phyloP scores from a whole-genome alignment of 2,329 filamentous ascomycete species.

The Hawksworthiomyces lignivorus region DNA sequence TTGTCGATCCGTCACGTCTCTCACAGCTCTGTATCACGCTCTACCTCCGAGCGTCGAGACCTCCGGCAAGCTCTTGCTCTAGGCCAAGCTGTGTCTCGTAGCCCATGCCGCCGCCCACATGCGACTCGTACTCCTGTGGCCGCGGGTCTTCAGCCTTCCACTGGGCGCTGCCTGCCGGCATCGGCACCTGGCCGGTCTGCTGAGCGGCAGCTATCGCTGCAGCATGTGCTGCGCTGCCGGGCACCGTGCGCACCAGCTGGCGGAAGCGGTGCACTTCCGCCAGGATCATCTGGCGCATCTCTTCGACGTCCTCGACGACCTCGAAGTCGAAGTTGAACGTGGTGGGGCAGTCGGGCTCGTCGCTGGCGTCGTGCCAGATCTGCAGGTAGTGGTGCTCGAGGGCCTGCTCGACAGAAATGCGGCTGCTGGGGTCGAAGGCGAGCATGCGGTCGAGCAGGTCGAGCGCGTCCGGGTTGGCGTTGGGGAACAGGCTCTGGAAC shows the following conservation, averaged over 20 bases:
- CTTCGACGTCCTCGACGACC: conserved; percentile 85
- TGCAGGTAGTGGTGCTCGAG: conserved; percentile 93
- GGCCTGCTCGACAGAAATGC: conserved; percentile 89
- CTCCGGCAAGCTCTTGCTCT: conserved; percentile 52
- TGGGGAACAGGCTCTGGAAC: conserved; percentile 82
- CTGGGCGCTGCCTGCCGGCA: conserved; percentile 41
- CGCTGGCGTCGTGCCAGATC: conserved; percentile 97
- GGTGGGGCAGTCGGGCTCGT: conserved; percentile 87
- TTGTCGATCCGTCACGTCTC: too few species aligned
- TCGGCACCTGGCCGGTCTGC: conserved; percentile 40
- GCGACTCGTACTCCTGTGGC: conserved; percentile 49
- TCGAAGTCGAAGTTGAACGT: conserved; percentile 99
- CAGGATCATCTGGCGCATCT: conserved; percentile 96
- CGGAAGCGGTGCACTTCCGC: conserved; percentile 91
- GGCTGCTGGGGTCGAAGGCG: conserved; percentile 87
- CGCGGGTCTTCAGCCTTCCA: conserved; percentile 55
- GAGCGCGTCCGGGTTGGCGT: conserved; percentile 91
- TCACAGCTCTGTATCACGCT: too few species aligned
- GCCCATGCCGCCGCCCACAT: too few species aligned
- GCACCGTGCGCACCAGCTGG: conserved; percentile 46
- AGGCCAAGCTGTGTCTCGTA: too few species aligned
- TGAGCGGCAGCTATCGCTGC: conserved; percentile 20
- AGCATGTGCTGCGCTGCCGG: conserved; percentile 27
- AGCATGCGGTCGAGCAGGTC: conserved; percentile 96
- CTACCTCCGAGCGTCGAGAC: conserved; percentile 43